Evolutionary conservation across 2,329 filamentous ascomycete species (phyloP).

Genomic region (Xylaria sp.): DNA sequence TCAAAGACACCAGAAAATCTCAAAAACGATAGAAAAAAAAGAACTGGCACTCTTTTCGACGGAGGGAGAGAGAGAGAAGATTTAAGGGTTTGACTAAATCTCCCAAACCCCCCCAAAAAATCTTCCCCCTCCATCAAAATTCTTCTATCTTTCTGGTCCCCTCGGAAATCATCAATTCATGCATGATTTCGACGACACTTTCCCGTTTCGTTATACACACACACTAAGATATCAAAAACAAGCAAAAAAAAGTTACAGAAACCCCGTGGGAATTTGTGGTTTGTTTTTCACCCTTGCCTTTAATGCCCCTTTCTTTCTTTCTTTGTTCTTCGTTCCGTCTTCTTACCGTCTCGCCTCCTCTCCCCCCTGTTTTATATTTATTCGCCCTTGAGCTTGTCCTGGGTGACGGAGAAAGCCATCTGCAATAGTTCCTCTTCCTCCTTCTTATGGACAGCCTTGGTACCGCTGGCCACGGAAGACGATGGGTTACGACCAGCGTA

Average conservation of each 20-base stretch:
- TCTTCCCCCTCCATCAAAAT: too few species aligned
- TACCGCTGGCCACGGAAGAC: conserved; percentile 86
- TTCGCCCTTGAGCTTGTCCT: conserved; percentile 66
- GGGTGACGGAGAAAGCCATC: conserved; percentile 57
- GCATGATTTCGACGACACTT: too few species aligned
- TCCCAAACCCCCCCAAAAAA: too few species aligned
- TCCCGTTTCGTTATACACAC: conserved; percentile 28
- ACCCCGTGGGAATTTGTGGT: not conserved
- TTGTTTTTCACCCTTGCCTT: too few species aligned
- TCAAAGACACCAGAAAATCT: too few species aligned
- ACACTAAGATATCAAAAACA: conserved; percentile 26
- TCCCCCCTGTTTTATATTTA: conserved; percentile 30
- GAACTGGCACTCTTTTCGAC: too few species aligned
- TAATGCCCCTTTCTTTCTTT: too few species aligned
- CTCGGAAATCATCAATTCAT: not conserved
- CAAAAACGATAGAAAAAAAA: too few species aligned
- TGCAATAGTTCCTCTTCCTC: conserved; percentile 83
- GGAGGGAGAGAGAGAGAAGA: too few species aligned
- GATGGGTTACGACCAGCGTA: conserved; percentile 93
- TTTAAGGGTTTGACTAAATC: too few species aligned
- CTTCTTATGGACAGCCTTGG: conserved; percentile 82
- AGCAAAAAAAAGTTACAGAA: conserved; percentile 18
- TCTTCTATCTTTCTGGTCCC: not conserved
- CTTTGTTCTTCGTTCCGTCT: too few species aligned
- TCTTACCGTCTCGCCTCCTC: too few species aligned